phyloP scores from a whole-genome alignment of 352 stramenopile species.

The Globisporangium lucens region DNA sequence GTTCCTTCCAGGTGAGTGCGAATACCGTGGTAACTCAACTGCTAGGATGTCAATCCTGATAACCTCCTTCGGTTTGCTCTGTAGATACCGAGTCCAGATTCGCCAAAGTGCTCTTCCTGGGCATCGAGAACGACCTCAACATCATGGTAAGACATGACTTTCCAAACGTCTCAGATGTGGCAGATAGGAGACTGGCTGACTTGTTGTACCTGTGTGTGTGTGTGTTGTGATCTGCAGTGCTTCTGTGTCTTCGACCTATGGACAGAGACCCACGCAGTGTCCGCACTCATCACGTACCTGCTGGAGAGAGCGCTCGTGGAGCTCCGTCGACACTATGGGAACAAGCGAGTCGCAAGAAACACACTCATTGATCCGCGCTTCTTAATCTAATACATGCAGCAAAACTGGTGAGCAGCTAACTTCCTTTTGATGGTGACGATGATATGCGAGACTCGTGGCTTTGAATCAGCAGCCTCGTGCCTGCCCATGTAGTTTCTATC shows the following conservation, averaged over 20 bases:
- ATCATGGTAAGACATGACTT: conserved; percentile 33
- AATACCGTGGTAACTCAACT: background rate
- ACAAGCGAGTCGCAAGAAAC: conserved; percentile 45
- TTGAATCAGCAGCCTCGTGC: conserved; percentile 3
- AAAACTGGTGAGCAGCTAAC: conserved; percentile 9
- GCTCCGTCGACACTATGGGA: conserved; percentile 36
- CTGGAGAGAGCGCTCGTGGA: conserved; percentile 39
- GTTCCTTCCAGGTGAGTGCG: conserved; percentile 49
- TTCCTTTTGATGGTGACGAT: background rate
- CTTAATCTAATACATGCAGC: conserved; percentile 41
- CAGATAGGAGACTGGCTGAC: no score
- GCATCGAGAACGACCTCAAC: conserved; percentile 87
- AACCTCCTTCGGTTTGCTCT: background rate
- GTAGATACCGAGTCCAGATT: conserved; percentile 58
- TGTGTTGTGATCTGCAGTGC: conserved; percentile 30
- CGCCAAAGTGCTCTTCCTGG: conserved; percentile 59
- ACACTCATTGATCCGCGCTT: conserved; percentile 68
- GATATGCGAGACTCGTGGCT: background rate
- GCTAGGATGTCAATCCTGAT: background rate
- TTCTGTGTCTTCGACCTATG: conserved; percentile 70
- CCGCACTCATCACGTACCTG: conserved; percentile 58
- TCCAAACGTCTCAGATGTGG: no score
- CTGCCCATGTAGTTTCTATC: background rate
- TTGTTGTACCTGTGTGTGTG: background rate
- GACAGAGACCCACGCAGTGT: conserved; percentile 60